A percentile compares a stretch with the other conserved stretches of the same genome.
Conservation (phyloP, 345 rosid species). For the Eutrema yunnanense region DNA sequence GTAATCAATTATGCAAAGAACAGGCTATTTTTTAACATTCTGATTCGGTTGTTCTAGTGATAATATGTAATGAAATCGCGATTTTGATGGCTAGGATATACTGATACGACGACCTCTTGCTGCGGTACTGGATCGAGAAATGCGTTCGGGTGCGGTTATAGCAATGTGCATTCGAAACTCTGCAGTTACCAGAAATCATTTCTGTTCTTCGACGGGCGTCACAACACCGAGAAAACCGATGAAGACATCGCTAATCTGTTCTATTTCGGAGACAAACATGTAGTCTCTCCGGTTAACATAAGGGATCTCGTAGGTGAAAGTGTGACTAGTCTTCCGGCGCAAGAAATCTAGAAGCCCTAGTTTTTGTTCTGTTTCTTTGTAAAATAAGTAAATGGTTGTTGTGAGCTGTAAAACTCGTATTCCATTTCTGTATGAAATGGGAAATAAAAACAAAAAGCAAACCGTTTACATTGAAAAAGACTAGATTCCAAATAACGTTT, state of each 20-base stretch:
- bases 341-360: constrained; percentile 10
- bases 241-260: constrained; percentile 17
- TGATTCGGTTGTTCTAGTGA: neutral
- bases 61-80: neutral
- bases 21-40: neutral
- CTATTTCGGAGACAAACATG: constrained; percentile 21
- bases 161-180: constrained; percentile 28
- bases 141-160: constrained; percentile 27
- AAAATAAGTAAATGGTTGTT: constrained; percentile 14
- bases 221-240: constrained; percentile 31
- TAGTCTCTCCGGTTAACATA: constrained; percentile 23
- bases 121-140: constrained; percentile 30
- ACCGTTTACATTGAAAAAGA: neutral
- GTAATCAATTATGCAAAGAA: neutral
- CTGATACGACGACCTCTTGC: constrained; percentile 24
- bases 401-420: neutral
- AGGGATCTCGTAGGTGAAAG: constrained; percentile 19
- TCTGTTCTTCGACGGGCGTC: constrained; percentile 31
- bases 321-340: neutral
- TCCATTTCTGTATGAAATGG: neutral
- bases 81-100: constrained; percentile 19
- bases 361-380: neutral
- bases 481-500: constrained; percentile 27
- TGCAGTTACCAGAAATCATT: constrained; percentile 25
- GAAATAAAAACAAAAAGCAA: neutral